phyloP scores from a whole-genome alignment of 140 eudicot species.

The Oenanthe javanica region DNA sequence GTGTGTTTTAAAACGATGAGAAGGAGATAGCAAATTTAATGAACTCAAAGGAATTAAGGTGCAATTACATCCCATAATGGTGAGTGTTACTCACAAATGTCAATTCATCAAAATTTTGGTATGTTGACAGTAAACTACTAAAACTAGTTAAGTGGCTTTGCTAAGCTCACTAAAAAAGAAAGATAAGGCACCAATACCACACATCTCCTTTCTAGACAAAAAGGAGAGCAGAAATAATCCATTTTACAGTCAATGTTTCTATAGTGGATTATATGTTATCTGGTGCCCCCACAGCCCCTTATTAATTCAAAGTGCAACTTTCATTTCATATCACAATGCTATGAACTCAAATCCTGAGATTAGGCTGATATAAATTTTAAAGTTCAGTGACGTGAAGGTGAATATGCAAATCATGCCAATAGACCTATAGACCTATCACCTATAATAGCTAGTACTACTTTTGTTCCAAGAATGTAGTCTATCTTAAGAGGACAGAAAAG shows the following conservation, averaged over 20 bases:
- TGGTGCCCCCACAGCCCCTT: background rate
- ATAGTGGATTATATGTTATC: background rate
- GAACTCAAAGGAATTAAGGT: background rate
- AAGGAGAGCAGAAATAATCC: background rate
- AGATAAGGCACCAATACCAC: background rate
- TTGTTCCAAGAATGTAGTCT: background rate
- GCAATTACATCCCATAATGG: background rate
- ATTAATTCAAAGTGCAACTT: background rate
- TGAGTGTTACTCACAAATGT: background rate
- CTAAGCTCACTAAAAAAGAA: background rate
- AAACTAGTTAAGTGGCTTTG: background rate
- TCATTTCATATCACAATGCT: background rate
- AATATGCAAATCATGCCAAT: background rate
- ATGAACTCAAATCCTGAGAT: background rate
- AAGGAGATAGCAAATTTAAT: background rate
- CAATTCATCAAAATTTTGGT: background rate
- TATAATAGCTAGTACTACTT: background rate
- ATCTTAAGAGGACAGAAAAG: background rate
- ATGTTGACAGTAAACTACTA: background rate
- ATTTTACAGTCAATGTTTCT: background rate
- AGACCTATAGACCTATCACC: background rate
- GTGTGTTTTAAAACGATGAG: background rate
- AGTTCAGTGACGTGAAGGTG: background rate
- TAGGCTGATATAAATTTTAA: background rate
- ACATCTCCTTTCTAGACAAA: background rate